Evolutionary conservation across 164 flowering plant genomes (phyloP), one percentile per base, ranked within the genome.

Genomic region (Pachysandra terminalis): DNA sequence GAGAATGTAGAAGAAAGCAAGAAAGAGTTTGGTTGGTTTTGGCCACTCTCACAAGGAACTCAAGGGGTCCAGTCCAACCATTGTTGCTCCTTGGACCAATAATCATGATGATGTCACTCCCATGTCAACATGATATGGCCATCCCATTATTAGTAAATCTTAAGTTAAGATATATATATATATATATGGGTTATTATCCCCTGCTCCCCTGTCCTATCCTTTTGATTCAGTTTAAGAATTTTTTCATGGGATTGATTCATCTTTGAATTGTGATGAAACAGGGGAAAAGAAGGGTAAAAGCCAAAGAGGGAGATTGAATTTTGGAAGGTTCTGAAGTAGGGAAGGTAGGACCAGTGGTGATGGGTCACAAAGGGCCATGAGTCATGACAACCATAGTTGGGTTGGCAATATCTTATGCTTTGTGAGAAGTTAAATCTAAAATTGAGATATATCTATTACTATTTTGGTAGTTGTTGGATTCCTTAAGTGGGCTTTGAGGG

Each of bases 41-140:
- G 51, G 51, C 51, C 51, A 10, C 51, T 45, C 9, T 13, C 51
- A 45, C 17, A 45, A 45, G 51, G 17, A 45, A 45, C 51, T 5
- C 2, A 5, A 10, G 15, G 45, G 37, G 69, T n/a, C n/a, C n/a
- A n/a, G 65, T 0, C 70, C 72, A 54, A 27, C 25, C 22, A 32
- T 3, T 32, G 3, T 35, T 25, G 35, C 25, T 2, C 52, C 15
- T 37, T 67, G 70, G 73, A 77, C 74, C 68, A 69, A 73, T 51
- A 45, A 5, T 5, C 6, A 66, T 66, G 40, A 37, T 65, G 24
- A 77, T 58, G 77, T 66, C 73, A 77, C 23, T 63, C 66, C 58
- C 51, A 7, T 41, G 74, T 77, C 75, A 73, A 57, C 65, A 67
- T 77, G 75, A 76, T 45, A 13, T 45, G 51, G 51, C 16, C 51